phyloP scores from a whole-genome alignment of 306 rosid genomes.

The Cotoneaster glaucophyllus region DNA sequence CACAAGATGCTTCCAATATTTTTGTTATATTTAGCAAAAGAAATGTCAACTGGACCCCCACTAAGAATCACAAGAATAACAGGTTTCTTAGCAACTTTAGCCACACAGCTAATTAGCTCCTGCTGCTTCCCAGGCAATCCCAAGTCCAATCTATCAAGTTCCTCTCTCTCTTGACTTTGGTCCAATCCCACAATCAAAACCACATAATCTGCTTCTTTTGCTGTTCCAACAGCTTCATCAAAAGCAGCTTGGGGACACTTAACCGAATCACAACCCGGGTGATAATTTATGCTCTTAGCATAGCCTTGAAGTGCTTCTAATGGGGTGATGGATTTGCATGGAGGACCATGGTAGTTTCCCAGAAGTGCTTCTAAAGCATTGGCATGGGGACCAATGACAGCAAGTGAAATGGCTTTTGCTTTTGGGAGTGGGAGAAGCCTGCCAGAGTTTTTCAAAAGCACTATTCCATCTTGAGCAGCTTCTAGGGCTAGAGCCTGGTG shows the following conservation, averaged over 20 bases:
- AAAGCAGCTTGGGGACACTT: conserved; percentile 47
- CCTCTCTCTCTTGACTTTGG: conserved; percentile 70
- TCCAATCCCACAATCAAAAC: conserved; percentile 86
- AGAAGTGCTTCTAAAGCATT: conserved; percentile 49
- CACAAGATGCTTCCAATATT: conserved; percentile 80
- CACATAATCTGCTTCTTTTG: conserved; percentile 54
- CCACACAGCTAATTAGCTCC: conserved; percentile 54
- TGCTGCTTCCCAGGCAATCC: conserved; percentile 72
- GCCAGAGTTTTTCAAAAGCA: conserved; percentile 66
- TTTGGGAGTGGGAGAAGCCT: conserved; percentile 66
- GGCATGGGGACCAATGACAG: conserved; percentile 84
- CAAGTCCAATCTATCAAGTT: conserved; percentile 52
- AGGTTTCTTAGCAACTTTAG: conserved; percentile 60
- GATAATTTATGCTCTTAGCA: conserved; percentile 38
- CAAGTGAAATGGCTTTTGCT: conserved; percentile 46
- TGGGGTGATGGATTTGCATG: conserved; percentile 57
- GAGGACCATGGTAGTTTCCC: conserved; percentile 84
- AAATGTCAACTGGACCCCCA: conserved; percentile 87
- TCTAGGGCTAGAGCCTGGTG: conserved; percentile 71
- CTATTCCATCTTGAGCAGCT: conserved; percentile 88
- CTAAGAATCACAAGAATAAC: conserved; percentile 65
- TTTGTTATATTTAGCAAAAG: conserved; percentile 51
- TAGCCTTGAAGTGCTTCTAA: conserved; percentile 52
- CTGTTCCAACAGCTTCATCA: conserved; percentile 48
- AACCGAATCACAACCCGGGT: conserved; percentile 60